phyloP scores from a whole-genome alignment of 768 basidiomycete genomes.

The Epithele typhae region DNA sequence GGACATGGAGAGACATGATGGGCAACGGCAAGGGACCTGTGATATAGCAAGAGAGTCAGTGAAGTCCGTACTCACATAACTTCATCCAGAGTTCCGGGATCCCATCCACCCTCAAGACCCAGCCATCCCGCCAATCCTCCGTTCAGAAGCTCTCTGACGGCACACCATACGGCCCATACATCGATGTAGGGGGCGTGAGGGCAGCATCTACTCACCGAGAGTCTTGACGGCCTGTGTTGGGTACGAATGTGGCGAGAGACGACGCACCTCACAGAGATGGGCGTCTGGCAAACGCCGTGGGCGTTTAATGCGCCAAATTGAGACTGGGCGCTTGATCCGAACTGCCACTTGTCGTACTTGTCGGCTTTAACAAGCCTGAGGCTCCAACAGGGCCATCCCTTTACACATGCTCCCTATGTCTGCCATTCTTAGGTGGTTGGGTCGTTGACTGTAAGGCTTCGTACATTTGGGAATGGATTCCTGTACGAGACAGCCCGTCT shows the following conservation, averaged over 20 bases:
- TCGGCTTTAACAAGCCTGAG: no score
- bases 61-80: slow-evolving; percentile 10
- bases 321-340: no score
- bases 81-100: slow-evolving; percentile 5
- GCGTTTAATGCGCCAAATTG: no score
- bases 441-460: no score
- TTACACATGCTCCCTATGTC: no score
- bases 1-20: slow-evolving; percentile 94
- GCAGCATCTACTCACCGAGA: slow-evolving; percentile 11
- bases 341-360: no score
- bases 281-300: slow-evolving; percentile 4
- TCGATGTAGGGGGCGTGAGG: neutral
- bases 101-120: slow-evolving; percentile 10
- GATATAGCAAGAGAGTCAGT: slow-evolving; percentile 3
- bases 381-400: no score
- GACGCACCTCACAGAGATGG: slow-evolving; percentile 3
- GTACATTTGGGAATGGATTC: no score
- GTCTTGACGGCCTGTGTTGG: slow-evolving; percentile 18
- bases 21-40: slow-evolving; percentile 8
- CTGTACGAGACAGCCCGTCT: no score
- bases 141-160: no score
- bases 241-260: slow-evolving; percentile 9
- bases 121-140: neutral
- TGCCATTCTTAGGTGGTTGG: no score
- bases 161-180: no score